A percentile compares a stretch with the other conserved stretches of the same genome.
Evolutionary conservation across 2,329 filamentous ascomycete species (phyloP).

Genomic region (Epichloe scottii): DNA sequence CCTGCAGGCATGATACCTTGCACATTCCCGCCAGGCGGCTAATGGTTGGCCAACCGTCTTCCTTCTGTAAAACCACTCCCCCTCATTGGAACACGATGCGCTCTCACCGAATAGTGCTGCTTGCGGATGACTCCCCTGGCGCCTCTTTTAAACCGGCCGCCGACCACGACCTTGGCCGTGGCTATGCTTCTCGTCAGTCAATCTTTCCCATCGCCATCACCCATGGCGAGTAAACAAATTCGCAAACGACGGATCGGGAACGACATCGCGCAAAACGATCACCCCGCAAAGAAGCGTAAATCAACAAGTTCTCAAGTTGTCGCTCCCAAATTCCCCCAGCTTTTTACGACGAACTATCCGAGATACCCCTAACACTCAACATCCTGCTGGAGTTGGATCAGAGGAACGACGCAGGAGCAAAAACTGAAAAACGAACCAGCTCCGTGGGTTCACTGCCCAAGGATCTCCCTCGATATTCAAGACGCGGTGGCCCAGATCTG

Average conservation of each 20-base stretch:
- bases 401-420: conserved; percentile 8
- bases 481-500: conserved; percentile 1
- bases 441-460: neutral
- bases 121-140: neutral
- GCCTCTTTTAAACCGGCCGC: neutral
- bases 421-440: neutral
- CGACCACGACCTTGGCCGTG: neutral
- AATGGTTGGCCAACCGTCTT: neutral
- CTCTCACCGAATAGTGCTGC: neutral
- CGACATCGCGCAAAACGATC: neutral
- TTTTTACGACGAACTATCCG: conserved; percentile 17
- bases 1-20: neutral
- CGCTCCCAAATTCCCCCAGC: conserved; percentile 11
- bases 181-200: neutral
- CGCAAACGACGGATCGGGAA: neutral
- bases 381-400: conserved; percentile 17
- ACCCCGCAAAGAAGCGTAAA: neutral
- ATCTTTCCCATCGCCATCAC: neutral
- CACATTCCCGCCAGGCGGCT: neutral
- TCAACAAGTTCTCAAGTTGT: neutral
- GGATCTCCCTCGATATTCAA: neutral
- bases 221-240: neutral
- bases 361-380: conserved; percentile 14
- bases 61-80: neutral
- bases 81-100: neutral